Evolutionary conservation across 2,329 filamentous ascomycete genomes (phyloP).

Genomic region (Xylaria sp.): DNA sequence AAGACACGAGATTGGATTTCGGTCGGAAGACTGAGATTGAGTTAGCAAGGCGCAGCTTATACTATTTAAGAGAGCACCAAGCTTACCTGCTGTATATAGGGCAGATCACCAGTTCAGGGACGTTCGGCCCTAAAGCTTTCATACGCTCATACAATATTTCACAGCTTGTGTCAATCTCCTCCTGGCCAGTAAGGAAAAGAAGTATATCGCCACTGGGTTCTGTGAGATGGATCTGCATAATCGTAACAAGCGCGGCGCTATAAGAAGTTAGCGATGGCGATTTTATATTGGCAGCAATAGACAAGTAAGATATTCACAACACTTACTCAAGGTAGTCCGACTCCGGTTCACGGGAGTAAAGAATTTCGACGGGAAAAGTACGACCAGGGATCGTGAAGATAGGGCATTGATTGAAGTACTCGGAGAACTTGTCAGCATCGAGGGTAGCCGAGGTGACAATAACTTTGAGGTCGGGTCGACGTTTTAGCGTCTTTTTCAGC

Average conservation of each 20-base stretch:
- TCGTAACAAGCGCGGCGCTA: slow-evolving; percentile 84
- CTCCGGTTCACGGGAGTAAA: slow-evolving; percentile 95
- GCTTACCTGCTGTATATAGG: slow-evolving; percentile 82
- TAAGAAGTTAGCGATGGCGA: slow-evolving; percentile 22
- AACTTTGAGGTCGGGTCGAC: slow-evolving; percentile 87
- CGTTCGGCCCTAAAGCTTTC: slow-evolving; percentile 90
- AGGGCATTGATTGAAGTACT: slow-evolving; percentile 94
- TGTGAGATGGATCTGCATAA: slow-evolving; percentile 97
- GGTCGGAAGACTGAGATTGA: slow-evolving; percentile 74
- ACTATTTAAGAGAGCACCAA: background rate
- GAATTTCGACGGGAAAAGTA: slow-evolving; percentile 94
- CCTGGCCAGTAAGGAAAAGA: slow-evolving; percentile 96
- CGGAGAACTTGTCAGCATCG: slow-evolving; percentile 96
- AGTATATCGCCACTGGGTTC: slow-evolving; percentile 94
- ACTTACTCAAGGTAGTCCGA: slow-evolving; percentile 85
- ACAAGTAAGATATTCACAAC: background rate
- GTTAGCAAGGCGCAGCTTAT: slow-evolving; percentile 12
- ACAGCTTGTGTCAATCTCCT: slow-evolving; percentile 96
- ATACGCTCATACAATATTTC: slow-evolving; percentile 95
- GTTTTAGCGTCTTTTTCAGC: slow-evolving; percentile 90
- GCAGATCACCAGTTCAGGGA: slow-evolving; percentile 91
- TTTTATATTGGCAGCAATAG: background rate
- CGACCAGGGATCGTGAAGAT: slow-evolving; percentile 97
- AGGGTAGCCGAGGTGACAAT: slow-evolving; percentile 97
- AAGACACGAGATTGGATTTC: slow-evolving; percentile 97